Conservation (phyloP, 2,329 filamentous ascomycete genomes). For the Ophiocordyceps camponoti-saundersi region DNA sequence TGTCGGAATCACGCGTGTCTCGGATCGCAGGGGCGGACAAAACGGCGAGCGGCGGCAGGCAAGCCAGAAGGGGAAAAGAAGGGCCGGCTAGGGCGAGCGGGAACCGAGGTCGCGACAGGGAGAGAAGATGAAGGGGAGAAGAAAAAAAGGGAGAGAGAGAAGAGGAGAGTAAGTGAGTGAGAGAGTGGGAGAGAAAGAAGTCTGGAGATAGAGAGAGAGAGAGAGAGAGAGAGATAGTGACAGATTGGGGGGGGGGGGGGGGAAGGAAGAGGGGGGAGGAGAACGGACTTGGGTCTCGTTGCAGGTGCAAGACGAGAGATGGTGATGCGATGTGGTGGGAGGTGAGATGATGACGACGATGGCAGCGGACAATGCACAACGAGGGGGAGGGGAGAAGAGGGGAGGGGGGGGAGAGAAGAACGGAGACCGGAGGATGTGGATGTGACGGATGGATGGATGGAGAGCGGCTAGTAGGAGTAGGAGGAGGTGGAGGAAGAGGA, state of each 20-base stretch:
- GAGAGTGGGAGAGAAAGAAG: background rate
- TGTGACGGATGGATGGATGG: too few relatives aligned
- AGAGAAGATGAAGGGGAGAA: background rate
- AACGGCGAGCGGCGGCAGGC: background rate
- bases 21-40: constrained; percentile 1
- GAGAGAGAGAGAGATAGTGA: background rate
- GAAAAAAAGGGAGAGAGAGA: background rate
- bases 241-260: background rate
- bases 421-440: background rate
- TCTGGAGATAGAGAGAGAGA: background rate
- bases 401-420: background rate
- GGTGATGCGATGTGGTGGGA: background rate
- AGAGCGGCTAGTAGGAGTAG: too few relatives aligned
- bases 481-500: too few relatives aligned
- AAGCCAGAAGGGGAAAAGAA: background rate
- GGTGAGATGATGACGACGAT: background rate
- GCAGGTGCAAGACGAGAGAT: background rate
- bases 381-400: background rate
- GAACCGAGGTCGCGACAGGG: background rate
- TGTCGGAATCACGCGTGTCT: background rate
- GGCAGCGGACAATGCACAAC: background rate
- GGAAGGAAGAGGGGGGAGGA: background rate
- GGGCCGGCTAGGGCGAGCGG: background rate
- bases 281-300: too few relatives aligned
- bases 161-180: background rate